Evolutionary conservation across 306 rosid species (phyloP).

Genomic region (Betula pendula): DNA sequence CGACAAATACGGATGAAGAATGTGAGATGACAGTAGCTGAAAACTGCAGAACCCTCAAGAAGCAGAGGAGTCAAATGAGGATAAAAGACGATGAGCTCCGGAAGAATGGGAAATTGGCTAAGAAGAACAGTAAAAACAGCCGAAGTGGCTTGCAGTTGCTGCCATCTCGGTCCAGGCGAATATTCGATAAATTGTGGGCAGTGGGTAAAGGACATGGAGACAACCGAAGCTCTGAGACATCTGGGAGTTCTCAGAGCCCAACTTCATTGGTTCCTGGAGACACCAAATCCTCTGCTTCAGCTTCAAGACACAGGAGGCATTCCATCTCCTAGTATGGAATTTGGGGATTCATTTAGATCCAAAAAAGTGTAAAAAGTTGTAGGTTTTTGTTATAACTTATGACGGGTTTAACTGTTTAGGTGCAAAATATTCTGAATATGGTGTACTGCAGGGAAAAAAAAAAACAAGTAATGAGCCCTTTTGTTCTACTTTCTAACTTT

Average conservation of each 20-base stretch:
- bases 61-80: conserved; percentile 52
- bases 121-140: conserved; percentile 78
- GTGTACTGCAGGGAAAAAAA: conserved; percentile 22
- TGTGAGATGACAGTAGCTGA: conserved; percentile 40
- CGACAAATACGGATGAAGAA: conserved; percentile 42
- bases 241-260: conserved; percentile 93
- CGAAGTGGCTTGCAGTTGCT: conserved; percentile 73
- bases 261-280: conserved; percentile 74
- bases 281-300: conserved; percentile 68
- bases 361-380: conserved; percentile 61
- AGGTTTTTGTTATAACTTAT: conserved; percentile 40
- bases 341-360: conserved; percentile 6
- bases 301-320: conserved; percentile 84
- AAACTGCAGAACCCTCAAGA: conserved; percentile 51
- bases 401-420: conserved; percentile 10
- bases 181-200: conserved; percentile 79
- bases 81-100: conserved; percentile 48
- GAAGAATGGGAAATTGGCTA: conserved; percentile 50
- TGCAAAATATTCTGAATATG: conserved; percentile 23
- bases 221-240: conserved; percentile 79
- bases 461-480: conserved; percentile 11
- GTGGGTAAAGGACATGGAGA: conserved; percentile 76
- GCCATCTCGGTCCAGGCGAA: conserved; percentile 87
- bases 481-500: conserved; percentile 10
- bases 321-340: conserved; percentile 60